These are phyloP conservation scores for Termitomyces sp. DNA, from an alignment of 768 basidiomycete genomes.

Conservation along the genomic window DNA sequence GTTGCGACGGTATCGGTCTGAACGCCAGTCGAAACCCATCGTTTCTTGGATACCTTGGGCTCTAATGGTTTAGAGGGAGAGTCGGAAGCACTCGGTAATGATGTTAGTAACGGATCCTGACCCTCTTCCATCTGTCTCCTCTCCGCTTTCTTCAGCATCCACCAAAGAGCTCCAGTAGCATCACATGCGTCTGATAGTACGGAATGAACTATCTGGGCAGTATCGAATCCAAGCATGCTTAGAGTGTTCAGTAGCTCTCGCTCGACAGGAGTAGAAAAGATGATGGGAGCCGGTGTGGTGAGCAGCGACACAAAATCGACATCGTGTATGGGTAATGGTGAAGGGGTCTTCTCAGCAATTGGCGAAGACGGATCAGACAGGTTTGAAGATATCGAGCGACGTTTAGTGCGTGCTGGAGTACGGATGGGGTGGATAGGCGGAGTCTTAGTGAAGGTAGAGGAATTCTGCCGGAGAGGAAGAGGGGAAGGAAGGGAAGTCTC, in stretches of 20 bases:
- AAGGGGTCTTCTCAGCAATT: slow-evolving; percentile 41
- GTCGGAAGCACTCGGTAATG: slow-evolving; percentile 6
- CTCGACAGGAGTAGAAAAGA: slow-evolving; percentile 86
- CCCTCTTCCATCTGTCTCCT: slow-evolving; percentile 41
- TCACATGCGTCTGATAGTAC: slow-evolving; percentile 93
- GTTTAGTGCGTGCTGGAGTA: slow-evolving; percentile 93
- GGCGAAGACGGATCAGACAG: slow-evolving; percentile 63
- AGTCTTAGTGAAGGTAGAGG: slow-evolving; percentile 31
- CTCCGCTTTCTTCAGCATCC: slow-evolving; percentile 88
- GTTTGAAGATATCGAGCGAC: slow-evolving; percentile 90
- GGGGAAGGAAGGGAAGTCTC: slow-evolving; percentile 28
- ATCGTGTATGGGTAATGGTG: slow-evolving; percentile 37
- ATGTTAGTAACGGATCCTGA: slow-evolving; percentile 10
- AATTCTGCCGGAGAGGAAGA: slow-evolving; percentile 26
- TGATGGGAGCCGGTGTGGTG: slow-evolving; percentile 64
- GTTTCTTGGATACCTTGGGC: slow-evolving; percentile 26
- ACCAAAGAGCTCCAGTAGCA: slow-evolving; percentile 88
- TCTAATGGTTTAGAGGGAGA: slow-evolving; percentile 15
- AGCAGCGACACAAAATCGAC: slow-evolving; percentile 64
- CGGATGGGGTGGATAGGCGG: slow-evolving; percentile 69
- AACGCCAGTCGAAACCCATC: slow-evolving; percentile 32
- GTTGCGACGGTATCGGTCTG: slow-evolving; percentile 41
- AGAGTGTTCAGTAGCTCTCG: slow-evolving; percentile 75
- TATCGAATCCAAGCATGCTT: slow-evolving; percentile 81
- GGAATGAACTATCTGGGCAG: slow-evolving; percentile 92